These are phyloP conservation scores for Sutorius eximius DNA, from an alignment of 1,284 basidiomycete genomes.

Conservation along the genomic window DNA sequence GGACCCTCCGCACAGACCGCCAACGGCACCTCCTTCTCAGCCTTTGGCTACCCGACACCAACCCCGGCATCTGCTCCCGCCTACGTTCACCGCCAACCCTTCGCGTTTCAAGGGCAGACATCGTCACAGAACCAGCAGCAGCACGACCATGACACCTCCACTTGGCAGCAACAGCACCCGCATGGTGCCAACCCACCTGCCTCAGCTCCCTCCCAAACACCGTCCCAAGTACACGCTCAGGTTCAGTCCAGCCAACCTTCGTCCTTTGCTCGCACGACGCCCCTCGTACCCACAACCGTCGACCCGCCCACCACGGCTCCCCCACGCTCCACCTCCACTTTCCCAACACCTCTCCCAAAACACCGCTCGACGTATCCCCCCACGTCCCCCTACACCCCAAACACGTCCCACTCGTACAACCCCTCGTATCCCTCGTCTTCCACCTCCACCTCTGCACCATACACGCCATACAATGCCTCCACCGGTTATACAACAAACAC, in stretches of 20 bases:
- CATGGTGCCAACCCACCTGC: constrained; percentile 15
- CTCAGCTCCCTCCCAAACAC: constrained; percentile 23
- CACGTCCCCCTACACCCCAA: constrained; percentile 25
- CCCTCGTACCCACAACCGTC: constrained; percentile 39
- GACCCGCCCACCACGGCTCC: constrained; percentile 27
- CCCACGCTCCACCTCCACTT: constrained; percentile 15
- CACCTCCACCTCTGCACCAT: constrained; percentile 17
- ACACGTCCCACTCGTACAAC: constrained; percentile 19
- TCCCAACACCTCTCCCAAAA: constrained; percentile 23
- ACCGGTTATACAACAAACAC: constrained; percentile 21
- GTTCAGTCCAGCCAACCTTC: constrained; percentile 16
- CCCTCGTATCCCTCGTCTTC: constrained; percentile 20
- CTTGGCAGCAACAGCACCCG: constrained; percentile 32
- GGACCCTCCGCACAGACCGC: constrained; percentile 18
- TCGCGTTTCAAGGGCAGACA: constrained; percentile 23
- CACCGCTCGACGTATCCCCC: constrained; percentile 22
- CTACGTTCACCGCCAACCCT: constrained; percentile 31
- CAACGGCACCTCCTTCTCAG: constrained; percentile 23
- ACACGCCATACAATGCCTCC: constrained; percentile 26
- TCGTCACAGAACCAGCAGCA: constrained; percentile 38
- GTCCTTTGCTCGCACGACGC: constrained; percentile 30
- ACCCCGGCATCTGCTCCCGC: constrained; percentile 26
- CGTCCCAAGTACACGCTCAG: constrained; percentile 28
- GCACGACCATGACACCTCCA: constrained; percentile 26
- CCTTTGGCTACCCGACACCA: constrained; percentile 31